Evolutionary conservation across 805 yeast species (phyloP), one percentile per base, ranked within the genome.

Genomic region (Wickerhamomyces strasburgensis): DNA sequence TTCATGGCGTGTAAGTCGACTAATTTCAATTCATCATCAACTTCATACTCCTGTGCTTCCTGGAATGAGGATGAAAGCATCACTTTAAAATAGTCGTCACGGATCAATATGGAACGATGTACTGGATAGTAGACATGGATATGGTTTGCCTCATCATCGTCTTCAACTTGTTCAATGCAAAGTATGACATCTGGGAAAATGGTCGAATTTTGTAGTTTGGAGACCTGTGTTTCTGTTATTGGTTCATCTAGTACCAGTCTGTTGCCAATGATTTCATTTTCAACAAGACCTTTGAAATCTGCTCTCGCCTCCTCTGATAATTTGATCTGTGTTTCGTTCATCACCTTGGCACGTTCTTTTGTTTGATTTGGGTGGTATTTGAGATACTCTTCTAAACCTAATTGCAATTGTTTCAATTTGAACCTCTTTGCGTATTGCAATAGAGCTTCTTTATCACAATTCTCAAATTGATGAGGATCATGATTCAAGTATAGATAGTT

Each of bases 11-110:
- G 13, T 38, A 36, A 28, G 26, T 48, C 49, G 7, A 45, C 31
- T 7, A 47, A 40, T 4, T 42, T 28, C 7, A 46, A 29, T 1
- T 33, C 16, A n/a, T 44, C 46, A 9, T 37, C 26, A 4, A 38
- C 29, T 4, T 39, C 26, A 33, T 43, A 51, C 16, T 37, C 39
- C 11, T 38, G 43, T 5, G 54, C 49, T 37, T 71, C 77, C 4
- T 52, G 40, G 39, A 73, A 73, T 2, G 67, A 54, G 2, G 84
- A 76, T 8, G 64, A 54, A 51, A 84, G 76, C 80, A 83, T 71
- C 3, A 76, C 68, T 35, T 68, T 73, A 49, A 75, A 84, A 55
- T 80, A 84, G 30, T 74, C 81, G 3, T 84, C 72, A 28, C 88
- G 60, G 5, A 69, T 57, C 17, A 84, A 52, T 33, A 84, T 70